Evolutionary conservation across 495 filamentous ascomycete species (phyloP).

Genomic region (Xylaria scruposa): DNA sequence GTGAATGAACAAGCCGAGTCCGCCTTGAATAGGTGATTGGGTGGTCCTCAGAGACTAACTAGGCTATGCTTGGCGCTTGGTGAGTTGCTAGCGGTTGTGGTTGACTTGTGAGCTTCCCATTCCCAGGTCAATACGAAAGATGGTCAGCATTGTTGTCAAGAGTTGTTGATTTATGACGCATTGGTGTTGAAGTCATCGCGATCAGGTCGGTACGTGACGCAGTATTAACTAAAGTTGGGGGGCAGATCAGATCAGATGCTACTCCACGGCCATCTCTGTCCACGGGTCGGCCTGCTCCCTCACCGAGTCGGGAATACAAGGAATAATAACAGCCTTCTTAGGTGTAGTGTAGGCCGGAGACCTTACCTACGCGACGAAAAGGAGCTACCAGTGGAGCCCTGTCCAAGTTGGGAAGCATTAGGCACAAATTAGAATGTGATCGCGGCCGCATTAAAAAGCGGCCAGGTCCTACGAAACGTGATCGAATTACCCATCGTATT

Average conservation of each 20-base stretch:
- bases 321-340: not conserved
- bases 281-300: conserved; percentile 17
- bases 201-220: conserved; percentile 22
- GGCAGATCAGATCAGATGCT: conserved; percentile 18
- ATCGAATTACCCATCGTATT: conserved; percentile 37
- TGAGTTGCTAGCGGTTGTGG: conserved; percentile 6
- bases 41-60: not conserved
- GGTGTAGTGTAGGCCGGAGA: conserved; percentile 9
- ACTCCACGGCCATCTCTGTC: conserved; percentile 3
- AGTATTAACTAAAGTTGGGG: conserved; percentile 2
- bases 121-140: not conserved
- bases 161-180: not conserved
- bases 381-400: conserved; percentile 18
- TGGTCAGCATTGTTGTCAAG: not conserved
- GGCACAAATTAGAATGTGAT: conserved; percentile 27
- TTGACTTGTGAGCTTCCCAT: not conserved
- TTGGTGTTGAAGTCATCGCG: not conserved
- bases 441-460: conserved; percentile 29
- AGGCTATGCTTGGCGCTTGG: conserved; percentile 9
- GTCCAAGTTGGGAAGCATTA: conserved; percentile 26
- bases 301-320: conserved; percentile 23
- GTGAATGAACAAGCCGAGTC: conserved; percentile 8
- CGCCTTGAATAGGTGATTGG: conserved; percentile 22
- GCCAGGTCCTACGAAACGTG: conserved; percentile 32
- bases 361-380: conserved; percentile 15